Evolutionary conservation across 129 eudicot genomes (phyloP).

Genomic region (Logfia minima): DNA sequence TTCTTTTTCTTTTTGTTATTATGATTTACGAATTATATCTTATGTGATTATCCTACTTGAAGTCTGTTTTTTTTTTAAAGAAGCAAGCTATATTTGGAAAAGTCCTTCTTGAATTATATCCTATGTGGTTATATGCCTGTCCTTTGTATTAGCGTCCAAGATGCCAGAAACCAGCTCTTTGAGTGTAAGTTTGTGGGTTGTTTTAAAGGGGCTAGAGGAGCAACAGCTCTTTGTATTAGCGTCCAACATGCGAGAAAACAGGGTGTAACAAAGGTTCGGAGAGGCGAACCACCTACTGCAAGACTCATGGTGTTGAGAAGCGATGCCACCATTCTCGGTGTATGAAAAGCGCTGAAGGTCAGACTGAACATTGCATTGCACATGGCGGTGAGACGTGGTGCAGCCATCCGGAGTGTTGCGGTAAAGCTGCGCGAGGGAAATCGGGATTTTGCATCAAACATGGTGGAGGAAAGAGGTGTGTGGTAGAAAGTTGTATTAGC

Average conservation of each 20-base stretch:
- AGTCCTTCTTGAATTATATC: no score
- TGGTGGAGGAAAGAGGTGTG: slow-evolving; percentile 87
- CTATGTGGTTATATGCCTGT: slow-evolving; percentile 89
- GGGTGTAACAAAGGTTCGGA: slow-evolving; percentile 4
- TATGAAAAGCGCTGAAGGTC: slow-evolving; percentile 35
- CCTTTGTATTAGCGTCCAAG: slow-evolving; percentile 67
- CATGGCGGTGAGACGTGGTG: slow-evolving; percentile 82
- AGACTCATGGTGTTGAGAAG: slow-evolving; percentile 1
- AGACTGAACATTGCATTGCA: slow-evolving; percentile 67
- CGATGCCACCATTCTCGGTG: not conserved
- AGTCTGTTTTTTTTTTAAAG: no score
- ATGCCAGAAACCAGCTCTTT: no score
- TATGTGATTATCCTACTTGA: no score
- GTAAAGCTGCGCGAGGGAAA: no score
- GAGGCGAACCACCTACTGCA: not conserved
- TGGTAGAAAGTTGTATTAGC: slow-evolving; percentile 64
- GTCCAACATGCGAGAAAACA: slow-evolving; percentile 60
- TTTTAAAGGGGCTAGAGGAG: slow-evolving; percentile 6
- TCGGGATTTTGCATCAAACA: no score
- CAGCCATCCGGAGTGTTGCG: slow-evolving; percentile 55
- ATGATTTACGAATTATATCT: no score
- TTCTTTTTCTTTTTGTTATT: no score
- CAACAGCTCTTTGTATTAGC: not conserved
- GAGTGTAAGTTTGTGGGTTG: slow-evolving; percentile 55
- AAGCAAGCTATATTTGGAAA: no score